These are phyloP conservation scores for Phellopilus nigrolimitatus DNA, from an alignment of 1,284 basidiomycete genomes.

Conservation along the genomic window DNA sequence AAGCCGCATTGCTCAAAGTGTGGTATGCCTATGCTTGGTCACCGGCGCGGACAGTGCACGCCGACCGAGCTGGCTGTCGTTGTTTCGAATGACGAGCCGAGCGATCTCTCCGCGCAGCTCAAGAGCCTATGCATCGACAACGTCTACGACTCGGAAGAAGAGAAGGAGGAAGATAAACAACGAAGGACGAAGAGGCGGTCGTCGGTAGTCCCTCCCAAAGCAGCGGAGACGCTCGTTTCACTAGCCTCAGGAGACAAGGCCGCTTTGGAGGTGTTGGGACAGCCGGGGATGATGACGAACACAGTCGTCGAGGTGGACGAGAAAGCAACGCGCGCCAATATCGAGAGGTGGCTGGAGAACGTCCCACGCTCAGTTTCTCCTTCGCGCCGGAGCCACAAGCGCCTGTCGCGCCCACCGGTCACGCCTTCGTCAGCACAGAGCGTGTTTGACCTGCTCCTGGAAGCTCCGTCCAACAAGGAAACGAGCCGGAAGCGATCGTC, in stretches of 20 bases:
- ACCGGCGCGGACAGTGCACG: slow-evolving; percentile 18
- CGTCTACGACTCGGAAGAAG: not conserved
- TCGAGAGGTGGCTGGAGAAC: slow-evolving; percentile 14
- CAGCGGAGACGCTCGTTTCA: slow-evolving; percentile 12
- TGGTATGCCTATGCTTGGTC: slow-evolving; percentile 18
- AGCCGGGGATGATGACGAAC: slow-evolving; percentile 13
- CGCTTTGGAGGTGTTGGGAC: slow-evolving; percentile 8
- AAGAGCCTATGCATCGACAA: not conserved
- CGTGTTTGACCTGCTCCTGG: slow-evolving; percentile 5
- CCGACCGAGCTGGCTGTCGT: not conserved
- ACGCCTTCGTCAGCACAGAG: not conserved
- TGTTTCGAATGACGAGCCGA: not conserved
- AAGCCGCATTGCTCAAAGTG: slow-evolving; percentile 18
- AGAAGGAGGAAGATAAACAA: not conserved
- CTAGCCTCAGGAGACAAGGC: slow-evolving; percentile 12
- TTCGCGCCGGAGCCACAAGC: not conserved
- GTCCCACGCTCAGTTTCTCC: slow-evolving; percentile 8
- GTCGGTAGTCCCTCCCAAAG: not conserved
- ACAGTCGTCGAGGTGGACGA: slow-evolving; percentile 3
- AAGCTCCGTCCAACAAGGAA: not conserved
- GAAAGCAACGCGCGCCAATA: not conserved
- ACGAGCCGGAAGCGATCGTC: not conserved
- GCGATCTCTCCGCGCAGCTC: slow-evolving; percentile 3
- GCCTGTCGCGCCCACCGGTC: not conserved
- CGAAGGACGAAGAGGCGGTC: not conserved